These are phyloP conservation scores for Didymella sp. DNA, from an alignment of 2,329 filamentous ascomycete species.

Conservation along the genomic window DNA sequence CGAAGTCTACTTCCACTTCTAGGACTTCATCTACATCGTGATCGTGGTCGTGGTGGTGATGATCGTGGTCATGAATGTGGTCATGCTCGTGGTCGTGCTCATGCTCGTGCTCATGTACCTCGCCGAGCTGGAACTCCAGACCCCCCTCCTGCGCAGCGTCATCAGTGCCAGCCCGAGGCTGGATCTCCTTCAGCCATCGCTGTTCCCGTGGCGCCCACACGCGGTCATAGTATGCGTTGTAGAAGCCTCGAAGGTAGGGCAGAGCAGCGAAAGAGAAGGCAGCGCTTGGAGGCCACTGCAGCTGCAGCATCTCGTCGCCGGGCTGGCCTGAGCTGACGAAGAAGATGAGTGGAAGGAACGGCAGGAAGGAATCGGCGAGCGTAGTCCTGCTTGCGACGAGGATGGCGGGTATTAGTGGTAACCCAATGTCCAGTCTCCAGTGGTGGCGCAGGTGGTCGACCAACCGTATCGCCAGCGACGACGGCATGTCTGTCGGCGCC, in stretches of 20 bases:
- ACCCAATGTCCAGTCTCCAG: constrained; percentile 63
- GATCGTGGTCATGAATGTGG: constrained; percentile 26
- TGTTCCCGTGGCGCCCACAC: constrained; percentile 65
- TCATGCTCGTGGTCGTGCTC: constrained; percentile 24
- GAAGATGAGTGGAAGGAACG: constrained; percentile 68
- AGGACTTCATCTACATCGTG: constrained; percentile 58
- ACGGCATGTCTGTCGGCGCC: constrained; percentile 39
- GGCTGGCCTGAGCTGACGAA: constrained; percentile 62
- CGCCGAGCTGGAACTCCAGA: constrained; percentile 17
- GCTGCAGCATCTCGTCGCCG: constrained; percentile 55
- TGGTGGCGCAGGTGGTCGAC: constrained; percentile 46
- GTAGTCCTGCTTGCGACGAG: constrained; percentile 72
- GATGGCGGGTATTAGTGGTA: constrained; percentile 72
- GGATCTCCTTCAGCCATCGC: constrained; percentile 68
- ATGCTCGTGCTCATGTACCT: constrained; percentile 16
- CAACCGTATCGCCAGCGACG: constrained; percentile 44
- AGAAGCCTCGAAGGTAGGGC: constrained; percentile 69
- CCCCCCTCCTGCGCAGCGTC: constrained; percentile 27
- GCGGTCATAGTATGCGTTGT: constrained; percentile 67
- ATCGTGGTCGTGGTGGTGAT: constrained; percentile 23
- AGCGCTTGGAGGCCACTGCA: constrained; percentile 71
- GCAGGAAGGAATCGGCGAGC: constrained; percentile 68
- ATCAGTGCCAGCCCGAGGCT: constrained; percentile 58
- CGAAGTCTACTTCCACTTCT: constrained; percentile 50
- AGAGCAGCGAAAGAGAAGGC: constrained; percentile 70